Evolutionary conservation across 2,329 filamentous ascomycete species (phyloP).

Genomic region (Trichophyton schoenleinii): DNA sequence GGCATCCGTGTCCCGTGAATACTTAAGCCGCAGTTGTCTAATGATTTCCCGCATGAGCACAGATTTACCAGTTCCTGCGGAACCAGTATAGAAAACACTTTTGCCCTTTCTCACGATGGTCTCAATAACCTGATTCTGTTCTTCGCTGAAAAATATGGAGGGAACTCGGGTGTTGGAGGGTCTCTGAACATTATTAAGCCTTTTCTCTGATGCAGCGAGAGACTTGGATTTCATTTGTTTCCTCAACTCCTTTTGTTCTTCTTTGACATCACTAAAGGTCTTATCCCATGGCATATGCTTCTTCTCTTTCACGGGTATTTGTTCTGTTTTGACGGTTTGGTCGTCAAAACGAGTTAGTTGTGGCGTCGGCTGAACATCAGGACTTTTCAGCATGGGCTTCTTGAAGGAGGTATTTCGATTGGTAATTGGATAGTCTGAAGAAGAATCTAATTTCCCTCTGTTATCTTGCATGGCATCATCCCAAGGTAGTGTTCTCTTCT

Average conservation of each 20-base stretch:
- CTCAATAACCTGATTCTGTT: slow-evolving; percentile 73
- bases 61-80: slow-evolving; percentile 91
- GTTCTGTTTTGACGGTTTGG: not conserved
- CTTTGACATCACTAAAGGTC: slow-evolving; percentile 60
- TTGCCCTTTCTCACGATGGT: slow-evolving; percentile 67
- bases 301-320: slow-evolving; percentile 35
- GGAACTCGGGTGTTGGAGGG: slow-evolving; percentile 30
- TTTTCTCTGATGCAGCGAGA: slow-evolving; percentile 24
- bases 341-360: not conserved
- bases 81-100: slow-evolving; percentile 96
- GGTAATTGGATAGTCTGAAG: not conserved
- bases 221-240: slow-evolving; percentile 41
- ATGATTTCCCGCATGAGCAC: slow-evolving; percentile 92
- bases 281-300: slow-evolving; percentile 48
- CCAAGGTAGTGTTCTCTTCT: slow-evolving; percentile 57
- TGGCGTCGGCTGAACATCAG: not conserved
- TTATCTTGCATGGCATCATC: slow-evolving; percentile 18
- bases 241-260: slow-evolving; percentile 61
- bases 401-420: not conserved
- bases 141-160: slow-evolving; percentile 63
- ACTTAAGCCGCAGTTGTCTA: slow-evolving; percentile 62
- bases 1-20: slow-evolving; percentile 61
- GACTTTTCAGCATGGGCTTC: not conserved
- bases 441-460: not conserved
- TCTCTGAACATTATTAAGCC: slow-evolving; percentile 19